Conservation (phyloP, 176 grass and related monocot genomes). For the Elymus sibiricus region DNA sequence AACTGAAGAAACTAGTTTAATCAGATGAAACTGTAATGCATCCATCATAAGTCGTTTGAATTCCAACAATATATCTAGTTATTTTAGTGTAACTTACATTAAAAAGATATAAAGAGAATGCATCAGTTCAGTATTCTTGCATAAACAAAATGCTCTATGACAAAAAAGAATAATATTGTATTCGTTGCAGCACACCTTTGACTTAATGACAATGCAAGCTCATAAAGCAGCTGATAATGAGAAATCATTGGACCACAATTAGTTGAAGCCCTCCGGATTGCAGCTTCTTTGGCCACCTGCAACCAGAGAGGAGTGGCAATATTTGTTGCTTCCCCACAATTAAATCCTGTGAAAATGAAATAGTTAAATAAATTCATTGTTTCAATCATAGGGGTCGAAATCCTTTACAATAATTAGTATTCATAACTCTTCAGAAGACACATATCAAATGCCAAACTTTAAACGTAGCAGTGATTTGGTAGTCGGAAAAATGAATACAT, state of each 20-base stretch:
- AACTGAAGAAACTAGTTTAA: slow-evolving; percentile 14
- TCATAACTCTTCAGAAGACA: not conserved
- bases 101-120: slow-evolving; percentile 21
- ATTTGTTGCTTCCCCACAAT: slow-evolving; percentile 98
- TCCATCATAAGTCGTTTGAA: not conserved
- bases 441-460: slow-evolving; percentile 3
- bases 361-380: slow-evolving; percentile 28
- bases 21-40: slow-evolving; percentile 6
- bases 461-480: not conserved
- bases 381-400: slow-evolving; percentile 7
- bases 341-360: slow-evolving; percentile 69
- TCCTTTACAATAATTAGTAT: slow-evolving; percentile 9
- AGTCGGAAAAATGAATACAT: not conserved
- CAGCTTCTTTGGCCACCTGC: slow-evolving; percentile 96
- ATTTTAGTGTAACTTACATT: slow-evolving; percentile 10
- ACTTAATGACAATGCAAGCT: slow-evolving; percentile 76
- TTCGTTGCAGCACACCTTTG: slow-evolving; percentile 57
- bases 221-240: slow-evolving; percentile 99
- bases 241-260: slow-evolving; percentile 97
- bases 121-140: not conserved
- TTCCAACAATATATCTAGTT: not conserved
- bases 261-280: slow-evolving; percentile 98
- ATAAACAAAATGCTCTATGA: slow-evolving; percentile 8
- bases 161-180: not conserved
- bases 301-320: slow-evolving; percentile 96